Base-by-base conservation (phyloP, 495 filamentous ascomycete genomes). In the Parachaetomium inaequale region DNA sequence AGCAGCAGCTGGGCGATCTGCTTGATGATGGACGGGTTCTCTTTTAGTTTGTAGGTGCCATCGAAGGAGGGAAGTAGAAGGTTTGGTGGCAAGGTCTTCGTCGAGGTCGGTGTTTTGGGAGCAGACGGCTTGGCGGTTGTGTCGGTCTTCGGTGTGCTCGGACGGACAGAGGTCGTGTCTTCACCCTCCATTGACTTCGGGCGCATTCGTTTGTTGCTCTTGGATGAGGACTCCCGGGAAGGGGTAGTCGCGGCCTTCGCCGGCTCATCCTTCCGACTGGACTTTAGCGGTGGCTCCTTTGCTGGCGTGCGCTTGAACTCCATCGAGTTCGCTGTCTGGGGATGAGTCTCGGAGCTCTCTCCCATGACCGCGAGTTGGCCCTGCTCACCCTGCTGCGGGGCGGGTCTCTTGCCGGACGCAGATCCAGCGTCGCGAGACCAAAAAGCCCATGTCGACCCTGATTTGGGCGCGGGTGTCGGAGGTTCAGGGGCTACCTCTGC, bases 391-490 rank as follows among this genome's bases (percentile, higher is more conserved):
- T 51, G 4, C 29, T 15, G 25, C 32, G 58, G 15, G 0, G 49
- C 40, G 4, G 63, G 26, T 43, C 69, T 73, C 38, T 79, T 75
- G 26, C 68, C 70, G 2, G 78, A 57, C 55, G 68, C 76, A 23
- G 71, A 64, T 10, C 83, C 67, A 21, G 80, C 73, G 19, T 90
- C 89, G 58, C 82, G 85, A 7, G 88, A 91, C 89, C 89, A 95
- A 64, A 95, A 95, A 1, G 87, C 90, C 91, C 91, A 95, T 1
- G 87, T 89, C 7, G 89, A 89, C 21, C 87, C 81, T 62, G 79
- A 84, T 32, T 72, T 74, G 21, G 73, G 70, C 23, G 49, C 64
- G 17, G 73, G 72, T 46, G 65, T 56, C n/a, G 53, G 70, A 11
- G 74, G 70, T 52, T 63, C 61, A 21, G 71, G 50, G 10, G 55